Percentiles rank a stretch among this genome's conserved stretches.
phyloP scores from a whole-genome alignment of 805 yeast species.

The Saccharomycopsis javanensis region DNA sequence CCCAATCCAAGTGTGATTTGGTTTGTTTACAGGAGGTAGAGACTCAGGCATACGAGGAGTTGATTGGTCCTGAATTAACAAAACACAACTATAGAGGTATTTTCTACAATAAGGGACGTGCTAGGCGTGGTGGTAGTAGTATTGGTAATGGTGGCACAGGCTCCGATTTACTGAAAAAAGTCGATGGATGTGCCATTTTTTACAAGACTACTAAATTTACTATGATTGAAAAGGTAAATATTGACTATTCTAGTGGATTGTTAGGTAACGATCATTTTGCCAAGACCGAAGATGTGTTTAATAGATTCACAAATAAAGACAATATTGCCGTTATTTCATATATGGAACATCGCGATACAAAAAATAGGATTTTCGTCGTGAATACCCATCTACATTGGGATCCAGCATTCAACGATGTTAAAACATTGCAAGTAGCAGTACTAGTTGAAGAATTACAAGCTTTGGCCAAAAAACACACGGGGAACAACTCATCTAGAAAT shows the following conservation, averaged over 20 bases:
- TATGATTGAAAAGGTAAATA: constrained; percentile 55
- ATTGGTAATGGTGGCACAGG: constrained; percentile 27
- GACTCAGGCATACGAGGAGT: constrained; percentile 72
- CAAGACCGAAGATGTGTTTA: constrained; percentile 88
- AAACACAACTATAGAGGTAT: constrained; percentile 70
- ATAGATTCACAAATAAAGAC: constrained; percentile 93
- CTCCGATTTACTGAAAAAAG: constrained; percentile 41
- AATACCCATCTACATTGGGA: constrained; percentile 99
- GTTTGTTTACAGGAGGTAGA: constrained; percentile 95
- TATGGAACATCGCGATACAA: constrained; percentile 63
- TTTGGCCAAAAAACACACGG: constrained; percentile 40
- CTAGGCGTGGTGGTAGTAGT: constrained; percentile 69
- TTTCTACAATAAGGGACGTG: constrained; percentile 83
- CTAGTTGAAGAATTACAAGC: constrained; percentile 78
- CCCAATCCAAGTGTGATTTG: constrained; percentile 58
- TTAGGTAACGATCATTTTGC: constrained; percentile 78
- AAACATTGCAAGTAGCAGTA: constrained; percentile 90
- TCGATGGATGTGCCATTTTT: constrained; percentile 97
- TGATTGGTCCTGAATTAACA: constrained; percentile 69
- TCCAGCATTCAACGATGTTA: constrained; percentile 92
- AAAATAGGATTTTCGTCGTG: constrained; percentile 62
- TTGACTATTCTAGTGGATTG: constrained; percentile 78
- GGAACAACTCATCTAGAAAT: constrained; percentile 17
- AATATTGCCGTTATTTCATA: constrained; percentile 75
- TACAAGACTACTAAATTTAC: constrained; percentile 62